Conservation (phyloP, 1,139 yeast species). For the Blastobotrys serpentis region DNA sequence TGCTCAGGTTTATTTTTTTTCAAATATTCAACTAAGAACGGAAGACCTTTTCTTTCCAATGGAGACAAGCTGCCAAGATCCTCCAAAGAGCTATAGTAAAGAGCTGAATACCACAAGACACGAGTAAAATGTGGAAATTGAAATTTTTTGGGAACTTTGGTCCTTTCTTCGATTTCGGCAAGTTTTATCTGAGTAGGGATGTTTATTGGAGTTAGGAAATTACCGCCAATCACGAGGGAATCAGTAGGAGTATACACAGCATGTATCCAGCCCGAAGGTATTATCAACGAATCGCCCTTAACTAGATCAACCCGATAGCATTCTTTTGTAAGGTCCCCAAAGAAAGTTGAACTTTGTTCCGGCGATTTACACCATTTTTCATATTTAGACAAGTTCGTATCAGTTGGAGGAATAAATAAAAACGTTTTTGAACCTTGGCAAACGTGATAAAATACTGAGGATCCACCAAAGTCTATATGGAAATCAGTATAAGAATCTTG, state of each 20-base stretch:
- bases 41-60: not conserved
- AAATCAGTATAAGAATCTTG: constrained; percentile 80
- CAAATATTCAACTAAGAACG: not conserved
- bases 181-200: constrained; percentile 61
- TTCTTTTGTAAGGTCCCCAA: constrained; percentile 52
- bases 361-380: constrained; percentile 70
- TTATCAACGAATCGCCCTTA: constrained; percentile 73
- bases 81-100: constrained; percentile 14
- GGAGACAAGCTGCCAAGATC: not conserved
- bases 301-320: constrained; percentile 62
- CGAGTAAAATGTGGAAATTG: constrained; percentile 74
- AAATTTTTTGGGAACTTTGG: constrained; percentile 73
- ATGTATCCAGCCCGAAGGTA: constrained; percentile 95
- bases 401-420: constrained; percentile 75
- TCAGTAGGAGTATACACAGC: constrained; percentile 83
- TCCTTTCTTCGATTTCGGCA: constrained; percentile 58
- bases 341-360: constrained; percentile 64
- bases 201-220: constrained; percentile 67
- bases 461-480: constrained; percentile 90
- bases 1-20: not conserved
- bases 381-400: constrained; percentile 57
- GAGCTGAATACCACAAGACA: constrained; percentile 61
- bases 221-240: constrained; percentile 83
- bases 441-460: constrained; percentile 85
- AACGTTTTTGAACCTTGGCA: constrained; percentile 71